Evolutionary conservation across 1,139 yeast species (phyloP).

Genomic region (Debaryomycetaceae sp.): DNA sequence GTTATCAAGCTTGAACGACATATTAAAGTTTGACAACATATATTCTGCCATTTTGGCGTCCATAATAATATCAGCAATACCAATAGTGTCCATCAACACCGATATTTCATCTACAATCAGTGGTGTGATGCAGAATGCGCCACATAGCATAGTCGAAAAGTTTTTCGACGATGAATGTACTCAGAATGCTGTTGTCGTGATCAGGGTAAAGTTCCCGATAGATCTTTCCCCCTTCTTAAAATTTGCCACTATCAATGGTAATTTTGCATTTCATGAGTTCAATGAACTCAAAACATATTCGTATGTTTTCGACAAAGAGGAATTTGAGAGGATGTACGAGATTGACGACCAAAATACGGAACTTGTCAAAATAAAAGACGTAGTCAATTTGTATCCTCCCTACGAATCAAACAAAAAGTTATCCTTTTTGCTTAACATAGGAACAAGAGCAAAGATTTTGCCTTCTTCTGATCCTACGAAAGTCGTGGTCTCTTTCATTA

Average conservation of each 20-base stretch:
- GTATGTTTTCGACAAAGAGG: slow-evolving; percentile 34
- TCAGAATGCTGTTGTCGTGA: slow-evolving; percentile 51
- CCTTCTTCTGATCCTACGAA: slow-evolving; percentile 41
- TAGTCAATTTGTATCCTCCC: slow-evolving; percentile 48
- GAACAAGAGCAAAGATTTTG: slow-evolving; percentile 69
- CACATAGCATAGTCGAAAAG: slow-evolving; percentile 51
- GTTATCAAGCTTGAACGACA: slow-evolving; percentile 38
- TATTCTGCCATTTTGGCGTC: slow-evolving; percentile 60
- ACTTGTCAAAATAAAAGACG: slow-evolving; percentile 38
- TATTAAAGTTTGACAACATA: slow-evolving; percentile 47
- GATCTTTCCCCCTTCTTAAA: slow-evolving; percentile 59
- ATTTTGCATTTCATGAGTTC: slow-evolving; percentile 64
- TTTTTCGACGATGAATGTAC: slow-evolving; percentile 58
- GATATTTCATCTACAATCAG: slow-evolving; percentile 51
- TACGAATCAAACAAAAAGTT: slow-evolving; percentile 44
- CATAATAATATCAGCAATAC: slow-evolving; percentile 56
- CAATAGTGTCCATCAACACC: slow-evolving; percentile 59
- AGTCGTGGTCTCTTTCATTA: slow-evolving; percentile 65
- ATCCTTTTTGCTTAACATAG: slow-evolving; percentile 41
- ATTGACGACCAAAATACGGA: slow-evolving; percentile 55
- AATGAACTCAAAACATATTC: slow-evolving; percentile 60
- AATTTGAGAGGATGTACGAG: slow-evolving; percentile 35
- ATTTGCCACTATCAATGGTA: slow-evolving; percentile 60
- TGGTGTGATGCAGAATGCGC: slow-evolving; percentile 50
- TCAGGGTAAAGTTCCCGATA: slow-evolving; percentile 77